A percentile compares a stretch with the other conserved stretches of the same genome.
These are phyloP conservation scores for Phytophthora tentaculata DNA, from an alignment of 352 stramenopile genomes.

Conservation along the genomic window DNA sequence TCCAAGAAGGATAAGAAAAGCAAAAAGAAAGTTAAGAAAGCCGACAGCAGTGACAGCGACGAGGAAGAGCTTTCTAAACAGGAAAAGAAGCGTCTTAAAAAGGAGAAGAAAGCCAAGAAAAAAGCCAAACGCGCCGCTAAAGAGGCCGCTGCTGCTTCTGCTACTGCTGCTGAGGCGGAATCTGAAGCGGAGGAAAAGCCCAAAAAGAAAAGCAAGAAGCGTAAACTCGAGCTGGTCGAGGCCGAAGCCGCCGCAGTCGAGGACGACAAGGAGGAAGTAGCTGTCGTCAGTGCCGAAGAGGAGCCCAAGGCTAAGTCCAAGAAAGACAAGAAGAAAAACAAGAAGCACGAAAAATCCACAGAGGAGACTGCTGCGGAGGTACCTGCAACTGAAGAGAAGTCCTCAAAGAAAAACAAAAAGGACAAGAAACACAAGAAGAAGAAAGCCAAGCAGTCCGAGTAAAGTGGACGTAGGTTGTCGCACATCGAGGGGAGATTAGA, in stretches of 20 bases:
- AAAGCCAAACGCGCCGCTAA: constrained; percentile 33
- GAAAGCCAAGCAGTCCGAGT: constrained; percentile 49
- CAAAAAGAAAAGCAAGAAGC: constrained; percentile 50
- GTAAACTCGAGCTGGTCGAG: constrained; percentile 45
- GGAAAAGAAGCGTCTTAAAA: constrained; percentile 52
- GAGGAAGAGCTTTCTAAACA: constrained; percentile 39
- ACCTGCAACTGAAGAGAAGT: constrained; percentile 10
- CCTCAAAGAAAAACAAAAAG: constrained; percentile 38
- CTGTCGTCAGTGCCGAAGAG: constrained; percentile 24
- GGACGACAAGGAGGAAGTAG: constrained; percentile 37
- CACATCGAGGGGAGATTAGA: constrained; percentile 17
- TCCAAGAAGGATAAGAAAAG: constrained; percentile 29
- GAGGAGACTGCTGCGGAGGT: constrained; percentile 9
- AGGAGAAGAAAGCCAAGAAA: constrained; percentile 54
- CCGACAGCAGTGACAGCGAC: constrained; percentile 15
- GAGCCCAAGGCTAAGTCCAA: constrained; percentile 35
- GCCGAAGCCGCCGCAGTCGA: constrained; percentile 41
- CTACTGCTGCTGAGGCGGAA: constrained; percentile 20
- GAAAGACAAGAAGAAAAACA: constrained; percentile 52
- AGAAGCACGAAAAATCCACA: constrained; percentile 39
- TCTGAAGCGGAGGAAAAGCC: constrained; percentile 37
- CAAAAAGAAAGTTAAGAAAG: constrained; percentile 24
- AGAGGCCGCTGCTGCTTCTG: constrained; percentile 19
- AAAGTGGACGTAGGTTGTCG: constrained; percentile 9
- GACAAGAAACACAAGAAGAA: constrained; percentile 60